Conservation (phyloP, 352 stramenopile species). For the Peronosclerospora sorghi region DNA sequence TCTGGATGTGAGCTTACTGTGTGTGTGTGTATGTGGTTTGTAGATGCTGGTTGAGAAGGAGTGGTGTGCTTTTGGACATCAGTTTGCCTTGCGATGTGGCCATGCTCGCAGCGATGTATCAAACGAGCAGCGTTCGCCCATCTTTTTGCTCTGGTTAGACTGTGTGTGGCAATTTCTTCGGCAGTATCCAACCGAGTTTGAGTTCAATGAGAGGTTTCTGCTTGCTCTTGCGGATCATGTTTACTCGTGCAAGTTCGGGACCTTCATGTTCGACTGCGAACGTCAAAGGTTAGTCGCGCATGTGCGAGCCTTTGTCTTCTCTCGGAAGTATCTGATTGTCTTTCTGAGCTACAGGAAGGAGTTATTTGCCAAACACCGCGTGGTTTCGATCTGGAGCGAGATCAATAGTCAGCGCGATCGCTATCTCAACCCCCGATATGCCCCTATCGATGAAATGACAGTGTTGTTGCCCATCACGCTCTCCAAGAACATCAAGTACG, state of each 20-base stretch:
- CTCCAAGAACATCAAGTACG: slow-evolving; percentile 84
- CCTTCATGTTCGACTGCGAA: slow-evolving; percentile 96
- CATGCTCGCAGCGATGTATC: slow-evolving; percentile 83
- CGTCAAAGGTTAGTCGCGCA: slow-evolving; percentile 51
- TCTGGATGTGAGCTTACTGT: no score
- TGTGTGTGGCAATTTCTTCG: slow-evolving; percentile 95
- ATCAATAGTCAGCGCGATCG: slow-evolving; percentile 58
- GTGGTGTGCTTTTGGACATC: slow-evolving; percentile 98
- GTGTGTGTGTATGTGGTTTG: no score
- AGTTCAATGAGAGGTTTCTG: slow-evolving; percentile 93
- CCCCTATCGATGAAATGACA: slow-evolving; percentile 27
- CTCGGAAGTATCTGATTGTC: slow-evolving; percentile 6
- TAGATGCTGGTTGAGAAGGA: slow-evolving; percentile 97
- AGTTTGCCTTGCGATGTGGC: slow-evolving; percentile 91
- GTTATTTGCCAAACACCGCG: slow-evolving; percentile 63
- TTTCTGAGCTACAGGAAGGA: slow-evolving; percentile 40
- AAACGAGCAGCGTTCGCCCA: slow-evolving; percentile 93
- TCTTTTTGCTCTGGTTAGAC: slow-evolving; percentile 98
- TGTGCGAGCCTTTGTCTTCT: no score
- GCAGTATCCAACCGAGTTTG: slow-evolving; percentile 93
- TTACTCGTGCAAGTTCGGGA: slow-evolving; percentile 96
- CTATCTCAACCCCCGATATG: slow-evolving; percentile 61
- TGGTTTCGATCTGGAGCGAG: slow-evolving; percentile 74
- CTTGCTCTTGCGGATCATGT: slow-evolving; percentile 93
- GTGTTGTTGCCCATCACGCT: slow-evolving; percentile 62